Percentiles rank a stretch among this genome's conserved stretches.
Evolutionary conservation across 495 filamentous ascomycete genomes (phyloP).

Genomic region (Parmelia sp.): DNA sequence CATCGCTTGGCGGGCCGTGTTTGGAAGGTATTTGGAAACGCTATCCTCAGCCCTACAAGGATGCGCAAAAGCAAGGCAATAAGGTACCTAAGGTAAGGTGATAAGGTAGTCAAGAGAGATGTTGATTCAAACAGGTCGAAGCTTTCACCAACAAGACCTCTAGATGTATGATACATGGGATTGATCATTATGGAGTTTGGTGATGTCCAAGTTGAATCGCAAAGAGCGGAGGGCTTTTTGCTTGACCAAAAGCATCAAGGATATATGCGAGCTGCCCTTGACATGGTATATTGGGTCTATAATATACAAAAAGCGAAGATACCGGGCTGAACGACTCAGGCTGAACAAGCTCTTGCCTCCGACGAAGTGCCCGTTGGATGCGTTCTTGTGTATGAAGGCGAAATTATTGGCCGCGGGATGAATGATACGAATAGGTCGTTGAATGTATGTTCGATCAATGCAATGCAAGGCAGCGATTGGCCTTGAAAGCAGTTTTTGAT

Average conservation of each 20-base stretch:
- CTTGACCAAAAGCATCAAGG: conserved; percentile 3
- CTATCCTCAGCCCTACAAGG: background rate
- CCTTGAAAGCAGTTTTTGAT: background rate
- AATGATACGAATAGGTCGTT: conserved; percentile 90
- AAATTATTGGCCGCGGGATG: conserved; percentile 80
- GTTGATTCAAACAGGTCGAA: background rate
- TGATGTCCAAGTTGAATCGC: background rate
- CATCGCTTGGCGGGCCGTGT: conserved; percentile 2
- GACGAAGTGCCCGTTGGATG: conserved; percentile 96
- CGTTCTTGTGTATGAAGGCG: conserved; percentile 70
- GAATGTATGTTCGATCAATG: conserved; percentile 42
- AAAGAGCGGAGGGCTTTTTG: background rate
- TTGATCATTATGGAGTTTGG: background rate
- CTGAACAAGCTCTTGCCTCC: conserved; percentile 66
- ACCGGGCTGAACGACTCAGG: conserved; percentile 40
- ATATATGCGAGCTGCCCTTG: conserved; percentile 19
- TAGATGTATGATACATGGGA: conserved; percentile 51
- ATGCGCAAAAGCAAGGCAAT: background rate
- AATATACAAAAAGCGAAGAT: background rate
- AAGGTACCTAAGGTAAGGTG: too few species aligned
- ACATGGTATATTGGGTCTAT: conserved; percentile 11
- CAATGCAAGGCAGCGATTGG: background rate
- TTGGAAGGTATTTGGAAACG: background rate
- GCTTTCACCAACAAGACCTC: background rate
- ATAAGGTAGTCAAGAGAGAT: too few species aligned